Base-by-base conservation (phyloP, 306 rosid genomes). In the Crotalaria pallida region DNA sequence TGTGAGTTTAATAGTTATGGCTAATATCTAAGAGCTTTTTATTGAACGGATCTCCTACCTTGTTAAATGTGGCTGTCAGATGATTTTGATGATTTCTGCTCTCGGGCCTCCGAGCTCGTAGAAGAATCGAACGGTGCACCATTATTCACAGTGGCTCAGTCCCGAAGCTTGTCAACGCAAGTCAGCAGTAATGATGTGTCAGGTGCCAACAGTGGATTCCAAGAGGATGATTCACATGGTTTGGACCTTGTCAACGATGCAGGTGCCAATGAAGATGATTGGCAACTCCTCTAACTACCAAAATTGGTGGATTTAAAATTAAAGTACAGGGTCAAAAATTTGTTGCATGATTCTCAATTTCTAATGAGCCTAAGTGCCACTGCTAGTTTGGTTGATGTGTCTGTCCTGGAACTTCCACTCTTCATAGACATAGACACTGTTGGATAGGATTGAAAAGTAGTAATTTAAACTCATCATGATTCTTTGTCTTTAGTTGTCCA, bases 91-190 rank as follows among this genome's bases (percentile, higher is more conserved):
- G 87, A 94, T 71, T 94, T 91, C 77, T 94, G 99, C 77, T 33
- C 51, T 23, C 89, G 87, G 31, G 96, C 96, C 3, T 84, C 90
- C 16, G 88, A 88, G 76, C 84, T 94, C 65, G 99, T 86, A 4
- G 91, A 88, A 11, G 95, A 83, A 70, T 85, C 99, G 6, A 82
- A 88, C 1, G 99, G 97, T 13, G 99, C 99, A 33, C 99, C 99
- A 3, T 75, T 94, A 44, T 94, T 94, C 70, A 94, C 99, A 0
- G 96, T 94, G 70, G 77, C 92, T 49, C 80, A 79, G 71, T 67
- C 85, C 23, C 86, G 83, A 58, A 84, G 68, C 59, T 29, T 67
- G 56, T 58, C 87, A 1, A 83, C 66, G 71, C 84, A 86, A 58
- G 84, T 78, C 24, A 21, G 79, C 5, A 58, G 73, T 18, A 52